These are phyloP conservation scores for Diaporthe velutina DNA, from an alignment of 2,329 filamentous ascomycete species.

Conservation along the genomic window DNA sequence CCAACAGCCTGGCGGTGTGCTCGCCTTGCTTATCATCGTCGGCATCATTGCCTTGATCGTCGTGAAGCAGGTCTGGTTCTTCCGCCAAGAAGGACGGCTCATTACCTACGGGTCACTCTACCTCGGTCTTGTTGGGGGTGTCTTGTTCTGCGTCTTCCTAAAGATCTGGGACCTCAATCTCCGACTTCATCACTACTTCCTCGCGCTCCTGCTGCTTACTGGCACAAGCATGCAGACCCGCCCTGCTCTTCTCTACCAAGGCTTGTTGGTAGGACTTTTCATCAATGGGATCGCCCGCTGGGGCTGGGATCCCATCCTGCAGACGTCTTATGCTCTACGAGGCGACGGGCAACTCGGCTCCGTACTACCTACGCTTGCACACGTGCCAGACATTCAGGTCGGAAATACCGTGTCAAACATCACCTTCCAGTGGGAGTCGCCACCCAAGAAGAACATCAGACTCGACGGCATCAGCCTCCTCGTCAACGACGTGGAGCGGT, in stretches of 20 bases:
- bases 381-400: constrained; percentile 60
- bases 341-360: constrained; percentile 76
- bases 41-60: constrained; percentile 77
- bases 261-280: constrained; percentile 89
- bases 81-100: constrained; percentile 87
- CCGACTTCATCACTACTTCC: constrained; percentile 94
- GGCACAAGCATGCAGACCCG: constrained; percentile 92
- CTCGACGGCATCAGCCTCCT: constrained; percentile 81
- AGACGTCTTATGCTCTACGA: constrained; percentile 81
- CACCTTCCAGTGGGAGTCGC: constrained; percentile 67
- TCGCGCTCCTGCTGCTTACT: constrained; percentile 87
- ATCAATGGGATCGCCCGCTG: constrained; percentile 94
- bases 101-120: constrained; percentile 84
- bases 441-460: constrained; percentile 62
- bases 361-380: constrained; percentile 66
- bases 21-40: constrained; percentile 84
- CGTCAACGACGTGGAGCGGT: constrained; percentile 88
- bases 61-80: constrained; percentile 83
- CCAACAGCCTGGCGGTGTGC: constrained; percentile 88
- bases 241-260: constrained; percentile 87
- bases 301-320: constrained; percentile 91
- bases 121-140: constrained; percentile 72
- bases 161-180: constrained; percentile 77
- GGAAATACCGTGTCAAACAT: constrained; percentile 72
- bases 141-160: constrained; percentile 78